Conservation (phyloP, 805 yeast species). For the Kuraishia cidri region DNA sequence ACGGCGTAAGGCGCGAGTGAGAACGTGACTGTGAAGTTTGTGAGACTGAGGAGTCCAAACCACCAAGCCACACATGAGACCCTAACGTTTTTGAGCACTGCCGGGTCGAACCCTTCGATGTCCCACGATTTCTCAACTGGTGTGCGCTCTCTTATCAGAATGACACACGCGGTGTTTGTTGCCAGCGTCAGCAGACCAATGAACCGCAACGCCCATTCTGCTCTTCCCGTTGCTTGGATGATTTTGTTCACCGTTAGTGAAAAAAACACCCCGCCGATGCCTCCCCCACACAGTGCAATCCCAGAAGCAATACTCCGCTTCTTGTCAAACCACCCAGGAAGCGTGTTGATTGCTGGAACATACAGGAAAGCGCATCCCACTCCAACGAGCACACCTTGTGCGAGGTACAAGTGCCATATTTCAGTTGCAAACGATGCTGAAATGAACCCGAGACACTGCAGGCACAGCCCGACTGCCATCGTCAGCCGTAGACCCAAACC, state of each 20-base stretch:
- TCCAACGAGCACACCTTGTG: conserved; percentile 45
- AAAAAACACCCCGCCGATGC: conserved; percentile 42
- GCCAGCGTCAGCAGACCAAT: conserved; percentile 28
- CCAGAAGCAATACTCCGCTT: conserved; percentile 39
- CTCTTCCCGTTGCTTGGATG: conserved; percentile 27
- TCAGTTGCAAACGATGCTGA: conserved; percentile 34
- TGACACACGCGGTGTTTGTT: conserved; percentile 24
- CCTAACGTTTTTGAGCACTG: conserved; percentile 8
- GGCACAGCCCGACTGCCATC: conserved; percentile 28
- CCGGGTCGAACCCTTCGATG: conserved; percentile 7
- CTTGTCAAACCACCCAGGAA: conserved; percentile 41
- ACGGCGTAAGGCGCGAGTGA: conserved; percentile 39
- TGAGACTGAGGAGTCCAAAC: conserved; percentile 24
- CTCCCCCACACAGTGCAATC: conserved; percentile 36
- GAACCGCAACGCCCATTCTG: conserved; percentile 33
- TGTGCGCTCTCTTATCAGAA: conserved; percentile 15
- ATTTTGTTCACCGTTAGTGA: conserved; percentile 31
- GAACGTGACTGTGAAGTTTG: conserved; percentile 33
- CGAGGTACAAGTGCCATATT: conserved; percentile 41
- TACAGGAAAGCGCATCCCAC: conserved; percentile 34
- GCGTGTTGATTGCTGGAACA: conserved; percentile 31
- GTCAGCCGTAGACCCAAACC: conserved; percentile 40
- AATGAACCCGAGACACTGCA: conserved; percentile 34
- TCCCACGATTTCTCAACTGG: conserved; percentile 6
- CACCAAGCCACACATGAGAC: conserved; percentile 12